Evolutionary conservation across 2,329 filamentous ascomycete genomes (phyloP), one percentile per base, ranked within the genome.

Genomic region (Alternaria rosae): DNA sequence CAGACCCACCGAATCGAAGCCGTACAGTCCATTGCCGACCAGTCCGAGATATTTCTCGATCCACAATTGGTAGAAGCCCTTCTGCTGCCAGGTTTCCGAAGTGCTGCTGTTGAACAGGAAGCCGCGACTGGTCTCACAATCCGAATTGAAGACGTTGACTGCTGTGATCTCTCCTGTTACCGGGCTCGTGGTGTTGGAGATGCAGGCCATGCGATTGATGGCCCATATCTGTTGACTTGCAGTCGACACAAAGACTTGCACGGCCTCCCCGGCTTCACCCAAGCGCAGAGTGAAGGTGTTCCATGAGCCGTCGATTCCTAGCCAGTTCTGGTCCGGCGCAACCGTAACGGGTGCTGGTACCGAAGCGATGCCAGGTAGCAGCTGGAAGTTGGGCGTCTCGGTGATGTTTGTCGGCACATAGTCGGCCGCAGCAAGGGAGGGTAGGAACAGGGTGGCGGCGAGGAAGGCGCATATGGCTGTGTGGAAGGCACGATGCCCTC

Each of bases 221-320:
- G 88, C 85, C 90, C 90, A 92, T 44, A 90, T 88, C 76, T 92
- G 90, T 35, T 91, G 91, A 43, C 89, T 83, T 12, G 86, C 85
- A 6, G 90, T 93, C 71, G 89, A 92, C 54, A 89, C 83, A 12
- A 87, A 81, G 53, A 89, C 83, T 66, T 86, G 85, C 32, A 88
- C 80, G 57, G 80, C 78, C 71, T 87, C 85, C 23, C 78, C 75
- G 13, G 87, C 85, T 8, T 79, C 81, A 53, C 88, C 88, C 20
- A 86, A 83, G 69, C 81, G 85, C 62, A 93, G 82, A 12, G 82
- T 83, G 66, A 92, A 87, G 7, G 89, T 87, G 15, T 90, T 92
- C 91, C 91, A 94, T 65, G 64, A 42, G 52, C 78, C 73, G 58
- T 79, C 75, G 59, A 80, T 78, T 20, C 78, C 78, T 50, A 70